Conservation (phyloP, 176 grass and related monocot genomes). For the Paspalum vaginatum region DNA sequence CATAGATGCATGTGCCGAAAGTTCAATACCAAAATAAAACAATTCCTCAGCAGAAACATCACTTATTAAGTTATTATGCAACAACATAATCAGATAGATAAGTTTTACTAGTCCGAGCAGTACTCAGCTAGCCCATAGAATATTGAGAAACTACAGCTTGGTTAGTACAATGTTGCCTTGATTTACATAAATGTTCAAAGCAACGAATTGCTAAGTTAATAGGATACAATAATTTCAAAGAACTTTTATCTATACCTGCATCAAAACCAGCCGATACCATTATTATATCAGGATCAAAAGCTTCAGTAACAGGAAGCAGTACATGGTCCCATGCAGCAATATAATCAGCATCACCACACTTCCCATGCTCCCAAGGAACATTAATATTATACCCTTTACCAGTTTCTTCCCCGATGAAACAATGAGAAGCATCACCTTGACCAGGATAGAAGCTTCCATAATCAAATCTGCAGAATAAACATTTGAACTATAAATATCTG, state of each 20-base stretch:
- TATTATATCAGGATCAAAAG: slow-evolving; percentile 85
- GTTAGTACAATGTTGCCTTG: slow-evolving; percentile 16
- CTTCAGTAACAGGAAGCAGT: slow-evolving; percentile 73
- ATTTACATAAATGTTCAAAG: slow-evolving; percentile 28
- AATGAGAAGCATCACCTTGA: slow-evolving; percentile 76
- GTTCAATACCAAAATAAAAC: slow-evolving; percentile 7
- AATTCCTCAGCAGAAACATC: slow-evolving; percentile 8
- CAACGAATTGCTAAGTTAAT: neutral
- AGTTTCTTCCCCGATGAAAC: slow-evolving; percentile 80
- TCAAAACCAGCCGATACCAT: slow-evolving; percentile 96
- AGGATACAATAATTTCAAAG: slow-evolving; percentile 9
- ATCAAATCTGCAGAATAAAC: slow-evolving; percentile 74
- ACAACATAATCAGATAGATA: slow-evolving; percentile 27
- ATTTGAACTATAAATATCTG: slow-evolving; percentile 11
- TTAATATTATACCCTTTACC: slow-evolving; percentile 98
- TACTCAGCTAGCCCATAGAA: slow-evolving; percentile 1
- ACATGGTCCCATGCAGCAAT: slow-evolving; percentile 87
- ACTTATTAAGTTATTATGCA: slow-evolving; percentile 7
- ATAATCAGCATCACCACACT: slow-evolving; percentile 90
- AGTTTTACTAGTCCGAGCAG: slow-evolving; percentile 4
- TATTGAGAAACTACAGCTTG: slow-evolving; percentile 17
- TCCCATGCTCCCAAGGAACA: slow-evolving; percentile 94
- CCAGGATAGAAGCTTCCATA: slow-evolving; percentile 83
- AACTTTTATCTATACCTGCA: slow-evolving; percentile 58
- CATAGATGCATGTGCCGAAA: slow-evolving; percentile 12